Base-by-base conservation (phyloP, 805 yeast species). In the Tetrapisispora namnaoensis region DNA sequence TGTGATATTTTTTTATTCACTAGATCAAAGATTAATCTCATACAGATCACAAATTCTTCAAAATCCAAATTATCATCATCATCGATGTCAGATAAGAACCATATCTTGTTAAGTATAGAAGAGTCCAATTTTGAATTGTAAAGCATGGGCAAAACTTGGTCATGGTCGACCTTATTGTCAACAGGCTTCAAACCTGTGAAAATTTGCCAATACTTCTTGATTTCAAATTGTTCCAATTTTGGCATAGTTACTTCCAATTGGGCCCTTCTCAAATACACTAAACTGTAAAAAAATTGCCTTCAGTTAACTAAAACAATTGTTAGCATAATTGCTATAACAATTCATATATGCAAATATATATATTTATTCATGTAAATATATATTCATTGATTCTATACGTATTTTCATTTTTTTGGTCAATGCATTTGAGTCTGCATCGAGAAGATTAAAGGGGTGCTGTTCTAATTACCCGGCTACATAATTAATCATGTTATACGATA, bases 1-100 rank as follows among this genome's bases (percentile, higher is more conserved):
- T 70, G 66, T 17, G 73, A 70, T 44, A 70, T 64, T 36, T 75
- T 76, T 17, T 90, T 87, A 66, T 93, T 90, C 48, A 93, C 91
- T 63, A 84, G 66, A 63, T 93, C 99, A 63, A 89, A 93, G 42
- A 91, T 86, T 49, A 93, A 75, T 56, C 98, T 77, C 99, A 93
- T 93, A 46, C 97, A 91, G 54, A 93, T 87, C 62, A 97, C 93
- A 67, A 93, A 93, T 70, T 93, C 99, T 68, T 93, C 99, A 65
- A 93, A 93, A 67, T 93, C 99, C 58, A 93, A 74, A 55, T 74
- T 72, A 11, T 96, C 96, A 66, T 93, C 99, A 42, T 80, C 79
- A 67, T 93, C 99, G 49, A 91, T 86, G 65, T 93, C 99, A 2
- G 91, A 82, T 44, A 93, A 69, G 58, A 86, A 87, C 99, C 99